Base-by-base conservation (phyloP, 495 filamentous ascomycete species). In the Durotheca rogersii region DNA sequence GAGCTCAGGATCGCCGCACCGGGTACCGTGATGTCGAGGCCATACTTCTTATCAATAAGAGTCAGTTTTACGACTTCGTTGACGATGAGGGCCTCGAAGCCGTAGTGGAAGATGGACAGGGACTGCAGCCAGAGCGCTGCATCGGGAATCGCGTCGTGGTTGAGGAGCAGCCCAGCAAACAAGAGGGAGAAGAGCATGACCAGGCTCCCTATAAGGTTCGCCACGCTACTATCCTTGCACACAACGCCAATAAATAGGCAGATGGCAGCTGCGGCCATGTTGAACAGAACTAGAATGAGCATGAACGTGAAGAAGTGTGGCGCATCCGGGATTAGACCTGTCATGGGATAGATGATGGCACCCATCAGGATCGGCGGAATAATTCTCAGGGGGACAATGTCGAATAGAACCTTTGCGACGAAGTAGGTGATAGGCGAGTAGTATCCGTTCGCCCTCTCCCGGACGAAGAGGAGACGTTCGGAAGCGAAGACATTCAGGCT, bases 91-190 rank as follows among this genome's bases (percentile, higher is more conserved):
- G 88, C 86, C 73, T 96, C 93, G 58, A 99, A 97, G 2, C 85
- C 93, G 64, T 95, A 99, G 66, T 99, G 93, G 81, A 97, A 99
- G 56, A 99, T 99, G 14, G 90, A 96, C n/a, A 96, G 76, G 73
- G 90, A 72, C 72, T 99, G 94, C 27, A 97, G 65, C 93, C 93
- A 99, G 46, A 88, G 61, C 6, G 89, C 86, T 6, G 83, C 81
- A 30, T 78, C 70, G 3, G 93, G 93, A 48, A 97, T 97, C 10
- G 87, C 89, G 62, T 96, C 82, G 61, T 95, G 90, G 64, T 99
- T 99, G 36, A 99, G 79, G 39, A 99, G 71, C 23, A 97, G 75
- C 47, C 93, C 93, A 0, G 90, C 90, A 69, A 99, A 96, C 0
- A 99, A 79, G 58, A 99, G 70, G 61, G 87, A 93, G 74, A 99